Evolutionary conservation across 345 rosid species (phyloP).

Genomic region (Syzygium oleosum): DNA sequence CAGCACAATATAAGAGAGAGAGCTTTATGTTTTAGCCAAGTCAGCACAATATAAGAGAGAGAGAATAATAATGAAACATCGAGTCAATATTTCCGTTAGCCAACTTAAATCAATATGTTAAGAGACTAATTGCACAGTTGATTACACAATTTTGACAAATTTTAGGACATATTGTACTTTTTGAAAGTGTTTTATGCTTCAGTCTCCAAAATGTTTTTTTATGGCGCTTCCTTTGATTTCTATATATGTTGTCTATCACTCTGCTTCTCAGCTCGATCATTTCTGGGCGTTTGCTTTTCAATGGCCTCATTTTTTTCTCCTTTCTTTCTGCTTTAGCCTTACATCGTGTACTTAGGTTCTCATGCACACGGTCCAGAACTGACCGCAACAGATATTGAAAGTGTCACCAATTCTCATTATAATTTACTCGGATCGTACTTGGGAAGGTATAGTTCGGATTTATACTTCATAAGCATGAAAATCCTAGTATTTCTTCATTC

Average conservation of each 20-base stretch:
- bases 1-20: too few species aligned
- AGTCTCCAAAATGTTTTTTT: neutral
- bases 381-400: constrained; percentile 1
- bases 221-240: neutral
- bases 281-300: neutral
- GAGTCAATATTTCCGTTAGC: too few species aligned
- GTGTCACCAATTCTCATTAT: constrained; percentile 14
- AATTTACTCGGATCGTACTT: constrained; percentile 19
- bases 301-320: neutral
- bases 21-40: too few species aligned
- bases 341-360: constrained; percentile 26
- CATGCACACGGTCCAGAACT: constrained; percentile 9
- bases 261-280: neutral
- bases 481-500: neutral
- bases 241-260: neutral
- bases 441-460: constrained; percentile 11
- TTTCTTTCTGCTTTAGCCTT: constrained; percentile 4
- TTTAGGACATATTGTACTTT: neutral
- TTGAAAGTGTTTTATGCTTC: neutral
- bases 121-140: neutral
- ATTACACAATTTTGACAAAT: neutral
- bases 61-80: too few species aligned
- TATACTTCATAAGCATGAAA: neutral
- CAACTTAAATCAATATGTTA: too few species aligned
- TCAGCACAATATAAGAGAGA: too few species aligned